Evolutionary conservation across 1,139 yeast species (phyloP).

Genomic region (Suhomyces atakaporum): DNA sequence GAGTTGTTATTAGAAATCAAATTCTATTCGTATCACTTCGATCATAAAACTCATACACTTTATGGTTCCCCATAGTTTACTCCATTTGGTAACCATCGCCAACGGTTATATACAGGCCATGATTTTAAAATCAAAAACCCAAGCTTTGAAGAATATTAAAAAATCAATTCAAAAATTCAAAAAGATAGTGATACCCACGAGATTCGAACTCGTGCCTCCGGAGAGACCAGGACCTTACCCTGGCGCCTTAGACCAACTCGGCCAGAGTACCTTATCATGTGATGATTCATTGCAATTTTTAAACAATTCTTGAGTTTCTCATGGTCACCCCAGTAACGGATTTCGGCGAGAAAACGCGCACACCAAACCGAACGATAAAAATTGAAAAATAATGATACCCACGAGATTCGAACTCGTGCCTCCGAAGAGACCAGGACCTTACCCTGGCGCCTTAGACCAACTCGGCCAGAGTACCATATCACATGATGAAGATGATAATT

Average conservation of each 20-base stretch:
- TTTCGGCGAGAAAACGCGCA: not conserved
- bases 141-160: not conserved
- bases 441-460: constrained; percentile 54
- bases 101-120: too few relatives aligned
- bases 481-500: not conserved
- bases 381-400: constrained; percentile 39
- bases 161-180: constrained; percentile 5
- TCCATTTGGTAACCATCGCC: too few relatives aligned
- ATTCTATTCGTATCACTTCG: too few relatives aligned
- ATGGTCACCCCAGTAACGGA: constrained; percentile 1
- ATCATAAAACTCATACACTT: too few relatives aligned
- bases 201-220: constrained; percentile 62
- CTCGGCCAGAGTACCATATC: constrained; percentile 50
- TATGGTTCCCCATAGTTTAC: too few relatives aligned
- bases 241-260: constrained; percentile 54
- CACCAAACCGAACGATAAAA: not conserved
- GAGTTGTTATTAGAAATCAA: too few relatives aligned
- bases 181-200: constrained; percentile 47
- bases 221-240: constrained; percentile 57
- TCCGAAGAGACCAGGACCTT: constrained; percentile 59
- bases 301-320: not conserved
- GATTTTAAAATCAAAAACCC: too few relatives aligned
- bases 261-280: constrained; percentile 44
- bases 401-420: constrained; percentile 61
- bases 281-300: not conserved